Evolutionary conservation across 495 filamentous ascomycete species (phyloP).

Genomic region (Parmelia sp.): DNA sequence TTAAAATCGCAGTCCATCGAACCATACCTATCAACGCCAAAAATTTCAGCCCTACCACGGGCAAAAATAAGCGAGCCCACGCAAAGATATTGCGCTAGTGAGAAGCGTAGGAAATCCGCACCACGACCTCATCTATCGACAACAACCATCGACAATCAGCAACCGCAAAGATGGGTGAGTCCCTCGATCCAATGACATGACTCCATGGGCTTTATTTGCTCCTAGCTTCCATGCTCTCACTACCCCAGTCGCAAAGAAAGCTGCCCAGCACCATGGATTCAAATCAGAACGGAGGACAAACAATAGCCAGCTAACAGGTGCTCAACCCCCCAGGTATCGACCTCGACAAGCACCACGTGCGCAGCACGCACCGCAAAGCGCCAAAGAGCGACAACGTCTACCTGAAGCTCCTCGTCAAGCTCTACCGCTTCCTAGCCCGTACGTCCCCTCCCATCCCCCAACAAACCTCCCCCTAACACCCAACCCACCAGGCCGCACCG

Average conservation of each 20-base stretch:
- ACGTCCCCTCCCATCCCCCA: slow-evolving; percentile 44
- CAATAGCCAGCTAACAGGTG: not conserved
- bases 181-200: not conserved
- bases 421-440: slow-evolving; percentile 98
- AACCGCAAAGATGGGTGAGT: slow-evolving; percentile 26
- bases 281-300: not conserved
- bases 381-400: slow-evolving; percentile 98
- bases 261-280: not conserved
- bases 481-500: slow-evolving; percentile 69
- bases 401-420: slow-evolving; percentile 94
- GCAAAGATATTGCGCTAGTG: slow-evolving; percentile 16
- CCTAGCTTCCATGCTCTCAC: not conserved
- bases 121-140: slow-evolving; percentile 14
- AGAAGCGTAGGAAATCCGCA: slow-evolving; percentile 13
- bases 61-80: slow-evolving; percentile 20
- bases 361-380: slow-evolving; percentile 82
- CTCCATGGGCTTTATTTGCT: too few species aligned
- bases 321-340: slow-evolving; percentile 50
- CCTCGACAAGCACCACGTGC: slow-evolving; percentile 75
- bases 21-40: not conserved
- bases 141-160: slow-evolving; percentile 6
- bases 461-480: slow-evolving; percentile 30
- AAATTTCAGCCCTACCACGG: slow-evolving; percentile 13
- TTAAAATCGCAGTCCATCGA: too few species aligned
- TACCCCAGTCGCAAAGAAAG: not conserved